phyloP scores from a whole-genome alignment of 2,329 filamentous ascomycete species.

The Alternaria rosae region DNA sequence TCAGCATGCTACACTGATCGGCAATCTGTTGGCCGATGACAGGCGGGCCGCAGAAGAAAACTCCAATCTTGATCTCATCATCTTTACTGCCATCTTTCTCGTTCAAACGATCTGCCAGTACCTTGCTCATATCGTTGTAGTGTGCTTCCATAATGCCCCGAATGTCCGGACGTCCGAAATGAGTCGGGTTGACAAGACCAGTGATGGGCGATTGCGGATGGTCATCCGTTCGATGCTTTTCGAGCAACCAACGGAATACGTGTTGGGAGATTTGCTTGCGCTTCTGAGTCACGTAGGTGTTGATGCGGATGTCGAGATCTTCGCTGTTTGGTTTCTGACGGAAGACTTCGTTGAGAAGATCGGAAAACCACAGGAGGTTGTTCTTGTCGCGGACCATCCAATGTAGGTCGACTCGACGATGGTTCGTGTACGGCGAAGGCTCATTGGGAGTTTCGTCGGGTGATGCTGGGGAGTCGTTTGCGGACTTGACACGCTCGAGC shows the following conservation, averaged over 20 bases:
- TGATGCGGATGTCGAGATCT: constrained; percentile 62
- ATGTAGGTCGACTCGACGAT: constrained; percentile 65
- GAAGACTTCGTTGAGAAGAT: constrained; percentile 59
- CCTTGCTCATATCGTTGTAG: constrained; percentile 60
- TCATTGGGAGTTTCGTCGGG: constrained; percentile 13
- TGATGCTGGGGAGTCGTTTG: constrained; percentile 17
- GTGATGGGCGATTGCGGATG: constrained; percentile 63
- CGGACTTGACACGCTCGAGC: constrained; percentile 41
- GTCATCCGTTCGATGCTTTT: constrained; percentile 61
- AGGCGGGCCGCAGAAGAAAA: constrained; percentile 65
- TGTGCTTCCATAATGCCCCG: constrained; percentile 61
- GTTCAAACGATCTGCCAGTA: constrained; percentile 24
- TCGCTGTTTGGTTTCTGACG: constrained; percentile 46
- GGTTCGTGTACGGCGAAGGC: constrained; percentile 43
- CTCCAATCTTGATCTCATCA: constrained; percentile 58
- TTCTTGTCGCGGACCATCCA: constrained; percentile 67
- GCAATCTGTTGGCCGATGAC: constrained; percentile 64
- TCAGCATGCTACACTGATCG: constrained; percentile 62
- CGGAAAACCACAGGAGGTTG: constrained; percentile 65
- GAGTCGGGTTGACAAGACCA: constrained; percentile 61
- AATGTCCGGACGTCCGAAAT: constrained; percentile 65
- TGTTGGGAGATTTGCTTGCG: constrained; percentile 62
- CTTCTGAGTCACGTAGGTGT: constrained; percentile 65
- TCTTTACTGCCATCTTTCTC: constrained; percentile 28
- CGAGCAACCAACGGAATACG: constrained; percentile 64